These are phyloP conservation scores for Rhododendron vialii DNA, from an alignment of 148 eudicot genomes.

Conservation along the genomic window DNA sequence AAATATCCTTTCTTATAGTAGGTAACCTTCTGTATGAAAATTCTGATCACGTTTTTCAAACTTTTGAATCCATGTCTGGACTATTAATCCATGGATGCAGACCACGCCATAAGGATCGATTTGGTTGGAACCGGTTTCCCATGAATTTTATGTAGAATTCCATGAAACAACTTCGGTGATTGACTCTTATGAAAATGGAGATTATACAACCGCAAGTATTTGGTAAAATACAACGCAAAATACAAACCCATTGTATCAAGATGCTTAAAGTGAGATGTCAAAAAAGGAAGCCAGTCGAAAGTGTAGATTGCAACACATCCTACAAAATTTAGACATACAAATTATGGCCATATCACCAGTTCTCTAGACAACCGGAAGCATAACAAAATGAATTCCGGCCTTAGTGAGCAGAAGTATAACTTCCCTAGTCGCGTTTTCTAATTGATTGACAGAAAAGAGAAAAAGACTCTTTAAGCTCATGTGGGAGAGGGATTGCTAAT, in stretches of 20 bases:
- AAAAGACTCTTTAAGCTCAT: constrained; percentile 57
- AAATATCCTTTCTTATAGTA: not conserved
- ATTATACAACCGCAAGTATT: not conserved
- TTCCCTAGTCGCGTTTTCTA: constrained; percentile 15
- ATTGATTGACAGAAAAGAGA: constrained; percentile 50
- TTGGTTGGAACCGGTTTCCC: not conserved
- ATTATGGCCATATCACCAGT: not conserved
- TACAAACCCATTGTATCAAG: not conserved
- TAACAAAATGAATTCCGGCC: not conserved
- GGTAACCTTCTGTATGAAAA: not conserved
- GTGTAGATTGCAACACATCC: not conserved
- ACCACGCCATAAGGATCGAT: not conserved
- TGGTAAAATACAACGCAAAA: not conserved
- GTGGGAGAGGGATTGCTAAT: constrained; percentile 57
- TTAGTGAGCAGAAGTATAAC: constrained; percentile 12
- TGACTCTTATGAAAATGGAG: not conserved
- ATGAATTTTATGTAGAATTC: no score
- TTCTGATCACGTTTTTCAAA: not conserved
- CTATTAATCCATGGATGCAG: not conserved
- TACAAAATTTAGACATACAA: not conserved
- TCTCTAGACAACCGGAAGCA: not conserved
- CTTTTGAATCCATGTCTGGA: not conserved
- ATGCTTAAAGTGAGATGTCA: not conserved
- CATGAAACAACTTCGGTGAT: not conserved
- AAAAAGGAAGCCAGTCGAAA: not conserved